These are phyloP conservation scores for Cercospora sesami DNA, from an alignment of 2,329 filamentous ascomycete species.

Conservation along the genomic window DNA sequence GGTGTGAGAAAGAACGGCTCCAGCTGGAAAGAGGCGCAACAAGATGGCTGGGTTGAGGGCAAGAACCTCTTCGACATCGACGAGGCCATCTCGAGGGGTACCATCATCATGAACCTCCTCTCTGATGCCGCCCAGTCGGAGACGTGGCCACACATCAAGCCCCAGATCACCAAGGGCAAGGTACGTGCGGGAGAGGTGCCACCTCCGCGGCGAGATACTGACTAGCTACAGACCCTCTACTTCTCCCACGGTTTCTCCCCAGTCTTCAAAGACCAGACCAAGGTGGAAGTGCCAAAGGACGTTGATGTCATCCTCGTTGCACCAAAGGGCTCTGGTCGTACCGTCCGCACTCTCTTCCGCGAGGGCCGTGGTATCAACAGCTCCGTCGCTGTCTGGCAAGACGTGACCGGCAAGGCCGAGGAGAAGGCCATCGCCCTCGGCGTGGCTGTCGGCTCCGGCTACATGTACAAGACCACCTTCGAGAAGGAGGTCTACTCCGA, in stretches of 20 bases:
- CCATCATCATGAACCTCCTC: conserved; percentile 99
- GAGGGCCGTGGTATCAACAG: conserved; percentile 99
- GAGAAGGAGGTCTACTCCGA: conserved; percentile 99
- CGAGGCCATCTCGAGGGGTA: conserved; percentile 89
- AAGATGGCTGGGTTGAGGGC: conserved; percentile 97
- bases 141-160: conserved; percentile 98
- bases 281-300: conserved; percentile 92
- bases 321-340: conserved; percentile 98
- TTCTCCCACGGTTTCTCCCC: conserved; percentile 99
- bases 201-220: conserved; percentile 22
- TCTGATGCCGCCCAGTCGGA: conserved; percentile 96
- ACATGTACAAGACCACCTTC: conserved; percentile 99
- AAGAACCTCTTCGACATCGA: conserved; percentile 99
- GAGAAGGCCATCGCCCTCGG: conserved; percentile 97
- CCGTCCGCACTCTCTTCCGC: conserved; percentile 96
- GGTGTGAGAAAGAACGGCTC: conserved; percentile 97
- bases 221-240: conserved; percentile 77
- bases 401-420: conserved; percentile 95
- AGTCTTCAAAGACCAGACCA: conserved; percentile 99
- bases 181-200: conserved; percentile 48
- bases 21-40: conserved; percentile 95
- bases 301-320: conserved; percentile 99
- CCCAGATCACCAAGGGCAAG: conserved; percentile 98
- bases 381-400: conserved; percentile 96
- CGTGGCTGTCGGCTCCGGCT: conserved; percentile 94